A percentile compares a stretch with the other conserved stretches of the same genome.
These are phyloP conservation scores for Ocimum tenuiflorum DNA, from an alignment of 257 asterid genomes.

Conservation along the genomic window DNA sequence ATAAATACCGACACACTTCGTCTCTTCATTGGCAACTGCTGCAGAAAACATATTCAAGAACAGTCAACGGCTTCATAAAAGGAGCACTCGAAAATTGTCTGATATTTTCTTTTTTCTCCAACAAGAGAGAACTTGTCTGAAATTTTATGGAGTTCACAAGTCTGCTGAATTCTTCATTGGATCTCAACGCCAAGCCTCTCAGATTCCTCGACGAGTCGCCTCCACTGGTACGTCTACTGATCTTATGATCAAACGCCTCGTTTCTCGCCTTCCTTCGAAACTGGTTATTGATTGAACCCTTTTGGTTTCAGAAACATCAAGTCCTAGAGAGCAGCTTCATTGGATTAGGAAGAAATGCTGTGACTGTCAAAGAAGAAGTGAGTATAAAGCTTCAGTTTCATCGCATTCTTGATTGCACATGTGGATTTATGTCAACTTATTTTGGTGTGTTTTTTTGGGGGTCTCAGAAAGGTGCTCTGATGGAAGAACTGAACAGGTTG, in stretches of 20 bases:
- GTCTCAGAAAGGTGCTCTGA: slow-evolving; percentile 46
- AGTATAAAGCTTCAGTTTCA: background rate
- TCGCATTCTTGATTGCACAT: background rate
- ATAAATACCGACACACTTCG: slow-evolving; percentile 10
- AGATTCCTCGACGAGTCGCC: slow-evolving; percentile 32
- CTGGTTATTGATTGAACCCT: background rate
- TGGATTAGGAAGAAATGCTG: slow-evolving; percentile 34
- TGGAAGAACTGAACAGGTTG: slow-evolving; percentile 71
- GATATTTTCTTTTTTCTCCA: no score
- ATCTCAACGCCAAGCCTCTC: slow-evolving; percentile 54
- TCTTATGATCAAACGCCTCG: background rate
- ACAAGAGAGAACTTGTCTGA: no score
- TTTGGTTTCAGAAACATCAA: slow-evolving; percentile 52
- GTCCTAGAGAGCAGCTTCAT: slow-evolving; percentile 39
- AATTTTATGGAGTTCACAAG: slow-evolving; percentile 64
- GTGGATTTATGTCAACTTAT: no score
- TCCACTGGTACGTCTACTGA: slow-evolving; percentile 32
- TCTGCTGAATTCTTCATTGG: slow-evolving; percentile 60
- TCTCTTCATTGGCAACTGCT: slow-evolving; percentile 19
- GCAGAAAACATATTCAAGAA: background rate
- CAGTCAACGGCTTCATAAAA: background rate
- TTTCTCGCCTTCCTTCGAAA: background rate
- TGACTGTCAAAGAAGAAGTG: slow-evolving; percentile 50
- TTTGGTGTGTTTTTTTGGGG: background rate
- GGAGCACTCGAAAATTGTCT: background rate